Evolutionary conservation across 73 alveolate genomes (phyloP).

Genomic region (Effrenium voratum): DNA sequence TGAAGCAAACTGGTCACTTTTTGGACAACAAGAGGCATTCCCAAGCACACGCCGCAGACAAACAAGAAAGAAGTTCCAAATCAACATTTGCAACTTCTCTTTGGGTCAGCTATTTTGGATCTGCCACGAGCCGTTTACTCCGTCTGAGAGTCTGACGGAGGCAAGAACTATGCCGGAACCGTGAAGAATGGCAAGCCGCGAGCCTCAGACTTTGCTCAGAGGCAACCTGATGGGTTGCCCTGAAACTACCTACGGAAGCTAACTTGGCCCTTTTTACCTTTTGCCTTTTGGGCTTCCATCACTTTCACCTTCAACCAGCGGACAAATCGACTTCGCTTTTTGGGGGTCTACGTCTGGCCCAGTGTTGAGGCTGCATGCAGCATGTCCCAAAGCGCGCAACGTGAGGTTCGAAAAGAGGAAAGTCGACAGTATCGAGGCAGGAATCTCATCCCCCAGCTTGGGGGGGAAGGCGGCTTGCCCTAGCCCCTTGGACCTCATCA

Average conservation of each 20-base stretch:
- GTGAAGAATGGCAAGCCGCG: conserved; percentile 64
- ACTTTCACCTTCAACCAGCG: background rate
- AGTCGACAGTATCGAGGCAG: conserved; percentile 79
- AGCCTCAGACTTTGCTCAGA: background rate
- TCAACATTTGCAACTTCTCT: too few relatives aligned
- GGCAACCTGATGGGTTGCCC: too few relatives aligned
- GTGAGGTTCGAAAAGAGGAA: conserved; percentile 72
- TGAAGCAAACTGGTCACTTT: too few relatives aligned
- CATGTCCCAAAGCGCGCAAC: background rate
- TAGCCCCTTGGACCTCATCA: too few relatives aligned
- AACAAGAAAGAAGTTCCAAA: too few relatives aligned
- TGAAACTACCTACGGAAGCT: too few relatives aligned
- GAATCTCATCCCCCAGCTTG: background rate
- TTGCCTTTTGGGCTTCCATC: too few relatives aligned
- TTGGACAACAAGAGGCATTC: too few relatives aligned
- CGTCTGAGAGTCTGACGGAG: background rate
- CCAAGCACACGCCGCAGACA: too few relatives aligned
- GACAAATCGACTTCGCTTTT: background rate
- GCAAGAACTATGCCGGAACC: conserved; percentile 84
- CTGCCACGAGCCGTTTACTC: too few relatives aligned
- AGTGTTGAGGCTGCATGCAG: background rate
- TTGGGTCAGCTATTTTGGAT: too few relatives aligned
- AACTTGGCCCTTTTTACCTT: too few relatives aligned
- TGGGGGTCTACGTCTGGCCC: background rate
- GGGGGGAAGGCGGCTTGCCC: background rate